These are phyloP conservation scores for Silene conica DNA, from an alignment of 148 eudicot species.

Conservation along the genomic window DNA sequence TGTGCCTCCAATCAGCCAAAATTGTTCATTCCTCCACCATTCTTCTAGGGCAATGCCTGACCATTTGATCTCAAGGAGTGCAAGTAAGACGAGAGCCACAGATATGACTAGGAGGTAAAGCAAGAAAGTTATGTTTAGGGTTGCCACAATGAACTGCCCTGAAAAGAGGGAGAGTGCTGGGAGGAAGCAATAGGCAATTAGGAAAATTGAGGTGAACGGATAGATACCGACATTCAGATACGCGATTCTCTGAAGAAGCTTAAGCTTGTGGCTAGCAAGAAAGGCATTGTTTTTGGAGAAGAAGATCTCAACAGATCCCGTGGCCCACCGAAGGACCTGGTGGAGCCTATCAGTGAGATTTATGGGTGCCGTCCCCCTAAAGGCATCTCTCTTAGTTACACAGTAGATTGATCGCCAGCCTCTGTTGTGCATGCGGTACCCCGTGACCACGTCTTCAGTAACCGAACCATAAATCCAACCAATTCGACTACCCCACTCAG, in stretches of 20 bases:
- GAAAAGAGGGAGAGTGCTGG: constrained; percentile 92
- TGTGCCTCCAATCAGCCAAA: constrained; percentile 93
- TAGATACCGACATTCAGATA: constrained; percentile 89
- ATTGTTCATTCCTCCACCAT: constrained; percentile 98
- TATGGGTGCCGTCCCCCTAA: constrained; percentile 91
- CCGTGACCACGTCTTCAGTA: constrained; percentile 91
- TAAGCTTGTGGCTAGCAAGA: constrained; percentile 66
- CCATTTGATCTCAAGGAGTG: constrained; percentile 90
- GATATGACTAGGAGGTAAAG: constrained; percentile 70
- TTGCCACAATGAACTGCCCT: constrained; percentile 81
- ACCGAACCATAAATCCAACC: constrained; percentile 99
- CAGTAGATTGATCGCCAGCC: constrained; percentile 93
- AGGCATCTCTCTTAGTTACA: constrained; percentile 86
- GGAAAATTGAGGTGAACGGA: constrained; percentile 88
- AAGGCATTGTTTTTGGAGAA: constrained; percentile 89
- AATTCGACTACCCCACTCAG: constrained; percentile 86
- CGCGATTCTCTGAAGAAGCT: constrained; percentile 70
- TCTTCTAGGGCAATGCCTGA: constrained; percentile 78
- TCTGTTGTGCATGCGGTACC: constrained; percentile 89
- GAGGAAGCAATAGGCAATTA: constrained; percentile 88
- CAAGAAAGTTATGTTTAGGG: constrained; percentile 67
- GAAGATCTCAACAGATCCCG: constrained; percentile 94
- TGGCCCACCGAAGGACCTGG: constrained; percentile 97
- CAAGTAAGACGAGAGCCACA: constrained; percentile 61
- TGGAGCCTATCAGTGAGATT: constrained; percentile 91